A percentile compares a stretch with the other conserved stretches of the same genome.
These are phyloP conservation scores for Thermomucor indicae-seudaticae DNA, from an alignment of 371 early-diverging fungal genomes.

Conservation along the genomic window DNA sequence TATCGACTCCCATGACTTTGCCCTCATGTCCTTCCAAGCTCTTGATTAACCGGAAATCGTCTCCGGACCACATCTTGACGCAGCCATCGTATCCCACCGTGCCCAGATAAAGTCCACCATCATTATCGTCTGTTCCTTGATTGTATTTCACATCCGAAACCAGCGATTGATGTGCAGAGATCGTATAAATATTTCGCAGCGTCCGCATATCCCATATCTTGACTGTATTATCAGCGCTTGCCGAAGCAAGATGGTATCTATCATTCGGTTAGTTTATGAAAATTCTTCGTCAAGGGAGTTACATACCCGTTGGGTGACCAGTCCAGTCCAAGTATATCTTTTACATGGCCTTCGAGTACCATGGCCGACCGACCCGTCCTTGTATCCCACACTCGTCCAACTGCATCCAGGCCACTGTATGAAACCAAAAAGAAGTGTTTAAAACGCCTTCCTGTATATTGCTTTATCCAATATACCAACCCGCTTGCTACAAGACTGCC, in stretches of 20 bases:
- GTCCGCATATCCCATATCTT: conserved; percentile 90
- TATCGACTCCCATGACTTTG: conserved; percentile 87
- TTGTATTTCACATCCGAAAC: conserved; percentile 80
- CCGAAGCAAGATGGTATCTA: conserved; percentile 73
- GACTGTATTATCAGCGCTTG: conserved; percentile 81
- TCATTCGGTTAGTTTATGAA: neutral
- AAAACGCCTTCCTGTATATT: neutral
- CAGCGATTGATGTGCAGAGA: conserved; percentile 90
- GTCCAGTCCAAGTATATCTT: conserved; percentile 82
- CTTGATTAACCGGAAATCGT: conserved; percentile 88
- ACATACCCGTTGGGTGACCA: conserved; percentile 88
- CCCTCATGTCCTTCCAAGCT: conserved; percentile 86
- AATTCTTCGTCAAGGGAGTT: neutral
- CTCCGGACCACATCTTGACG: conserved; percentile 90
- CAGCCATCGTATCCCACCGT: conserved; percentile 86
- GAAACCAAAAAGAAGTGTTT: neutral
- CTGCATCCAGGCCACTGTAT: conserved; percentile 78
- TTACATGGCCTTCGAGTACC: conserved; percentile 88
- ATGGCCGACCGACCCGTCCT: conserved; percentile 88
- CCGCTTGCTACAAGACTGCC: conserved; percentile 90
- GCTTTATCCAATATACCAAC: conserved; percentile 27
- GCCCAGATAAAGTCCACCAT: conserved; percentile 60
- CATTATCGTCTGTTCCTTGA: conserved; percentile 24
- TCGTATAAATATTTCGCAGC: conserved; percentile 70
- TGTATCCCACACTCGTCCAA: conserved; percentile 95